A percentile compares a stretch with the other conserved stretches of the same genome.
Evolutionary conservation across 2,329 filamentous ascomycete species (phyloP).

Genomic region (Diaporthe vaccinii): DNA sequence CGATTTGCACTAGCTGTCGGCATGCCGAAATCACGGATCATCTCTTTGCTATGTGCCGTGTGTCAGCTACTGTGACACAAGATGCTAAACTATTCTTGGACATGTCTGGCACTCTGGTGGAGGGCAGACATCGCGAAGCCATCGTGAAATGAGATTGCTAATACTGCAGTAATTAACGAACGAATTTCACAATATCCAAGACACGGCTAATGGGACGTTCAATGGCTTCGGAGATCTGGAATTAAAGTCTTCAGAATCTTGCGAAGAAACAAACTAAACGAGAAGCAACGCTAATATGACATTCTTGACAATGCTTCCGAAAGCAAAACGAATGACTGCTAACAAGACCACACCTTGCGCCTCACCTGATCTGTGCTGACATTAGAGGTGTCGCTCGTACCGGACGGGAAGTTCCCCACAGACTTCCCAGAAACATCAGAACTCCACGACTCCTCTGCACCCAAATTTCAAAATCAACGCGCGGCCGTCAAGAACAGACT

Average conservation of each 20-base stretch:
- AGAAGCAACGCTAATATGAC: conserved; percentile 20
- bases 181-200: neutral
- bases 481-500: neutral
- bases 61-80: neutral
- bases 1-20: conserved; percentile 14
- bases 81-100: neutral
- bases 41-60: neutral
- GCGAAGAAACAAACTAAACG: neutral
- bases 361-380: neutral
- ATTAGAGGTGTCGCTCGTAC: neutral
- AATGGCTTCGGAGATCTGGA: neutral
- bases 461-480: neutral
- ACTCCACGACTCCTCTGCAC: conserved; percentile 10
- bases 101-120: too few relatives aligned
- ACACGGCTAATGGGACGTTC: too few relatives aligned
- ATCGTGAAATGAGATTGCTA: neutral
- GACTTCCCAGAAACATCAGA: neutral
- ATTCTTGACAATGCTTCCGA: conserved; percentile 19
- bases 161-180: neutral
- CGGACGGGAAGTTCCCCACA: neutral
- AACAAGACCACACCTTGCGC: neutral
- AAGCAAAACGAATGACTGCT: conserved; percentile 13
- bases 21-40: conserved; percentile 2
- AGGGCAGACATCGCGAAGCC: neutral
- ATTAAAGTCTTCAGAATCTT: neutral